These are phyloP conservation scores for Solanum paucissectum DNA, from an alignment of 257 asterid species.

Conservation along the genomic window DNA sequence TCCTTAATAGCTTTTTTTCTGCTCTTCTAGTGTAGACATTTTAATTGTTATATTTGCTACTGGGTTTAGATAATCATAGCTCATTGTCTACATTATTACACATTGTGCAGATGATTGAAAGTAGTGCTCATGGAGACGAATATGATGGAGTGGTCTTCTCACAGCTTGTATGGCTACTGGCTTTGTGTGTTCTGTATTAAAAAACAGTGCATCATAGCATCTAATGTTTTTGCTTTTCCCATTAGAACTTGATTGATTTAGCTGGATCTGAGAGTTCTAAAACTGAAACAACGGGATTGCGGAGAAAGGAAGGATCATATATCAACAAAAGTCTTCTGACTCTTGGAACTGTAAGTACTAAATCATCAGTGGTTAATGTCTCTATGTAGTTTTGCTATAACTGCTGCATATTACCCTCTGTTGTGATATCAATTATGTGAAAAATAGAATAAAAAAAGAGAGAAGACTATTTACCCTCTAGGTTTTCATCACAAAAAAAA, in stretches of 20 bases:
- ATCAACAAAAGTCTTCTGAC: conserved; percentile 95
- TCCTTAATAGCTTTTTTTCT: background rate
- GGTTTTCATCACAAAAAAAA: background rate
- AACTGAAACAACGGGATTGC: conserved; percentile 87
- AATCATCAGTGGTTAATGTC: background rate
- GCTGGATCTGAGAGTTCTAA: conserved; percentile 99
- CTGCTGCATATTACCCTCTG: background rate
- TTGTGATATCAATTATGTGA: background rate
- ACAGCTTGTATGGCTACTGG: conserved; percentile 58
- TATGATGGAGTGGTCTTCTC: conserved; percentile 96
- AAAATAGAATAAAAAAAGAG: background rate
- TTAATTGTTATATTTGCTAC: background rate
- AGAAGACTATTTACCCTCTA: background rate
- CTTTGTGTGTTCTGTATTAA: conserved; percentile 1
- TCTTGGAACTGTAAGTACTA: conserved; percentile 84
- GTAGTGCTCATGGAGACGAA: conserved; percentile 91
- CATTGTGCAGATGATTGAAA: conserved; percentile 77
- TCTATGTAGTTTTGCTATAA: background rate
- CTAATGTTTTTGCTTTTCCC: conserved; percentile 11
- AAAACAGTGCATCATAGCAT: background rate
- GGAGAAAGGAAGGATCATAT: conserved; percentile 97
- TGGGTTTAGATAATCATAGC: background rate
- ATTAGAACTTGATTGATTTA: conserved; percentile 79
- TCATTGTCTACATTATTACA: background rate
- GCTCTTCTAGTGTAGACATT: background rate